Conservation (phyloP, 2,329 filamentous ascomycete species). For the Hawksworthiomyces lignivorus region DNA sequence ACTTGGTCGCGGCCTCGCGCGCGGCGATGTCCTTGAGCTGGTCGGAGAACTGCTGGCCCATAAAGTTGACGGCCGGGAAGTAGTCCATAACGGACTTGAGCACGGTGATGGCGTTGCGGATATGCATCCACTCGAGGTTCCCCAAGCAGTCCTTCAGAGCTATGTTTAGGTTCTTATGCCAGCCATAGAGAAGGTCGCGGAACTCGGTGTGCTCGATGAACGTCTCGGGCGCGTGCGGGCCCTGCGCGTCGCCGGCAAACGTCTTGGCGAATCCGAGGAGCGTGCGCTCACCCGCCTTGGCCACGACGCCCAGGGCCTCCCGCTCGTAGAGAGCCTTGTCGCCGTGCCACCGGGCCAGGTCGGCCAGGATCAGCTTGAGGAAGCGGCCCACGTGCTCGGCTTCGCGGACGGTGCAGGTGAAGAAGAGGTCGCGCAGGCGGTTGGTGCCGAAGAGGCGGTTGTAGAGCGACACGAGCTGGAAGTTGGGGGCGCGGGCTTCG, state of each 20-base stretch:
- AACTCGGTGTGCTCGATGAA: conserved; percentile 83
- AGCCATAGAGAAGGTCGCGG: conserved; percentile 75
- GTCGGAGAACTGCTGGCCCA: conserved; percentile 60
- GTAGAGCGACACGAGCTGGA: conserved; percentile 77
- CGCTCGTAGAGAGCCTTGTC: conserved; percentile 71
- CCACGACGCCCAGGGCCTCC: conserved; percentile 66
- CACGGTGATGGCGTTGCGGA: conserved; percentile 88
- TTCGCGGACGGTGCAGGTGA: conserved; percentile 82
- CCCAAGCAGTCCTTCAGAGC: conserved; percentile 77
- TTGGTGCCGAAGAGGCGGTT: conserved; percentile 80
- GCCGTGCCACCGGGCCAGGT: conserved; percentile 77
- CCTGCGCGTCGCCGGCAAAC: background rate
- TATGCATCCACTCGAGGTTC: conserved; percentile 91
- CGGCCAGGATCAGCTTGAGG: conserved; percentile 70
- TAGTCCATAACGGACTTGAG: conserved; percentile 71
- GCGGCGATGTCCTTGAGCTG: conserved; percentile 60
- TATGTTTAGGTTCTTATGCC: conserved; percentile 75
- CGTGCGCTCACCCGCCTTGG: conserved; percentile 31
- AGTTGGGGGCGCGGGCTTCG: conserved; percentile 73
- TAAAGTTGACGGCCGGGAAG: conserved; percentile 86
- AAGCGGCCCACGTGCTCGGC: conserved; percentile 91
- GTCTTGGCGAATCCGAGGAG: conserved; percentile 73
- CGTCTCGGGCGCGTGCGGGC: conserved; percentile 39
- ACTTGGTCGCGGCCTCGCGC: conserved; percentile 47
- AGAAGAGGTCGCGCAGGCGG: conserved; percentile 73